Base-by-base conservation (phyloP, 805 yeast species). In the Candida ficus region DNA sequence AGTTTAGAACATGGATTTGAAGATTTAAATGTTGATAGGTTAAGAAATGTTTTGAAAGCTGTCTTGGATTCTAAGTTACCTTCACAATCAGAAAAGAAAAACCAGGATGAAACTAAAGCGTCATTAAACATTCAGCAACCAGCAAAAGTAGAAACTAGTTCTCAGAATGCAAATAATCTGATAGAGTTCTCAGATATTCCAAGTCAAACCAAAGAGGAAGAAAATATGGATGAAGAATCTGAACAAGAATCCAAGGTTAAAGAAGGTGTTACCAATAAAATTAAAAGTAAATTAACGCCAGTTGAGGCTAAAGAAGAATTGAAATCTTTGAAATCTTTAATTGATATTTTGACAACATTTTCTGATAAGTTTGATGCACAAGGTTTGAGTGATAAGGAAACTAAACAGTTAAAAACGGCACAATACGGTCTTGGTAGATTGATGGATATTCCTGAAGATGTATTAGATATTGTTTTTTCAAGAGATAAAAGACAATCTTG, bases 361-460 rank as follows among this genome's bases (percentile, higher is more conserved):
- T 14, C 29, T n/a, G 42, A 42, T 16, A 32, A 25, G 8, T 12
- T 38, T 25, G 28, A 20, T 18, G n/a, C 34, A 4, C 36, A 39
- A 29, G 40, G 41, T 10, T 19, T 39, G 11, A 36, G 38, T 9
- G 33, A 43, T 10, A 39, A 39, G 11, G 43, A 43, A 7, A 27
- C 27, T 12, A 36, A 32, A 16, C 16, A 36, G 7, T 22, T 43
- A 5, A 23, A 29, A 10, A 36, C 33, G 18, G 39, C 33, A 4
- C 32, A 43, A 17, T 21, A 16, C 12, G 35, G 29, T 13, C 18
- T 36, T 12, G 39, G 19, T 11, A 35, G 33, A 30, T 21, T 43
- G 16, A 35, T 18, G 7, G 43, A 39, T 11, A 39, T 39, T 10
- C 46, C 46, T 5, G 38, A 36, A 3, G 38, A 43, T 20, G 43